These are phyloP conservation scores for Cercospora citrullina DNA, from an alignment of 2,329 filamentous ascomycete species.

Conservation along the genomic window DNA sequence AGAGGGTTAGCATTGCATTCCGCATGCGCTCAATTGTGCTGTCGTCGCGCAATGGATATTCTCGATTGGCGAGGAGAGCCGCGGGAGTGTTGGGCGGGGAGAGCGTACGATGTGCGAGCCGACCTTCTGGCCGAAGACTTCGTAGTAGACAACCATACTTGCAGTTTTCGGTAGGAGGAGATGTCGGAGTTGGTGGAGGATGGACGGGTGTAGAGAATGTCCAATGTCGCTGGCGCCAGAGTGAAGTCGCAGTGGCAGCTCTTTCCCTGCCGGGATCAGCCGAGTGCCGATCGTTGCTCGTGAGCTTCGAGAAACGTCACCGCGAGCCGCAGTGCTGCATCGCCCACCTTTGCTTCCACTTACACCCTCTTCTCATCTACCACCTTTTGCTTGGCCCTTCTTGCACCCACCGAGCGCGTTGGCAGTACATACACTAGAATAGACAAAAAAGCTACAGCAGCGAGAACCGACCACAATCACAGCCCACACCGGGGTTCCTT, in stretches of 20 bases:
- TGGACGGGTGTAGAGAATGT: constrained; percentile 13
- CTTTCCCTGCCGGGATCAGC: constrained; percentile 9
- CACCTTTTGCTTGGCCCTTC: not conserved
- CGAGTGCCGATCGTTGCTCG: not conserved
- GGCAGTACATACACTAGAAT: not conserved
- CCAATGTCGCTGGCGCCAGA: constrained; percentile 18
- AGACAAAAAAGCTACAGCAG: not conserved
- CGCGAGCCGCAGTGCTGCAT: not conserved
- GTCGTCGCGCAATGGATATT: not conserved
- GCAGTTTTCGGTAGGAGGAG: constrained; percentile 15
- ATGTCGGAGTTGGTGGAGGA: constrained; percentile 7
- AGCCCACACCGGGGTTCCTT: not conserved
- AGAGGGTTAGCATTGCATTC: not conserved
- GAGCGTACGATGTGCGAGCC: constrained; percentile 55
- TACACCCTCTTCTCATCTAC: not conserved
- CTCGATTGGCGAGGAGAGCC: constrained; percentile 3
- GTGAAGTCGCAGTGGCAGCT: constrained; percentile 19
- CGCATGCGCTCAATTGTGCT: not conserved
- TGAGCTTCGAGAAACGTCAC: constrained; percentile 11
- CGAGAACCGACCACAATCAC: not conserved
- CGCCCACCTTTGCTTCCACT: not conserved
- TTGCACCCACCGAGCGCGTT: not conserved
- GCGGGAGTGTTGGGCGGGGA: not conserved
- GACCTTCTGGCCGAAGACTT: constrained; percentile 54
- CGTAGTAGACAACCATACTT: constrained; percentile 55